Conservation (phyloP, 768 basidiomycete species). For the Rhodotorula babjevae region DNA sequence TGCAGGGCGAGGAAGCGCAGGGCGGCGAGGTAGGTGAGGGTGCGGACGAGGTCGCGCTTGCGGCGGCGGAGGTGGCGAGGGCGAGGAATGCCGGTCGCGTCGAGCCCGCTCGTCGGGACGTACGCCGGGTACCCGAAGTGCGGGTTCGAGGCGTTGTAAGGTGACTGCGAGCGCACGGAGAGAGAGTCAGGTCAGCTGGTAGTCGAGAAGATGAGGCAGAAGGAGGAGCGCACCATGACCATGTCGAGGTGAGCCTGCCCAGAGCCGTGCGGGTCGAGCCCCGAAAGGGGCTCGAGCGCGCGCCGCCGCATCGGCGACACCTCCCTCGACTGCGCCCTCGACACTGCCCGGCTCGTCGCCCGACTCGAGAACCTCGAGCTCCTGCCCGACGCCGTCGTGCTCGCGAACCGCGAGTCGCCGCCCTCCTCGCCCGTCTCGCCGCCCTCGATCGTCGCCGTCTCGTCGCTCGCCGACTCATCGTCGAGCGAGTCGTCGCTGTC, state of each 20-base stretch:
- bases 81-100: slow-evolving; percentile 26
- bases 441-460: not conserved
- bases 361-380: not conserved
- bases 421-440: slow-evolving; percentile 5
- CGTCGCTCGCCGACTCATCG: not conserved
- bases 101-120: slow-evolving; percentile 23
- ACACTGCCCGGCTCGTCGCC: not conserved
- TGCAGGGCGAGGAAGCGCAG: slow-evolving; percentile 42
- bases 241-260: not conserved
- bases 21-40: slow-evolving; percentile 41
- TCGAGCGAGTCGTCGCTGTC: slow-evolving; percentile 27
- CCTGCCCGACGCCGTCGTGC: not conserved
- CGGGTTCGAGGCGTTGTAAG: slow-evolving; percentile 41
- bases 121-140: slow-evolving; percentile 40
- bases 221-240: not conserved
- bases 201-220: no score
- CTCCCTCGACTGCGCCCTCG: slow-evolving; percentile 18
- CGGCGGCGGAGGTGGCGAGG: slow-evolving; percentile 35
- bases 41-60: slow-evolving; percentile 42
- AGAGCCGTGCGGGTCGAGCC: not conserved
- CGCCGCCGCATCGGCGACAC: slow-evolving; percentile 12
- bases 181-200: not conserved
- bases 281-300: slow-evolving; percentile 13
- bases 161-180: slow-evolving; percentile 14
- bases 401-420: not conserved